Conservation (phyloP, 305 asterid genomes). For the Lippia alba region DNA sequence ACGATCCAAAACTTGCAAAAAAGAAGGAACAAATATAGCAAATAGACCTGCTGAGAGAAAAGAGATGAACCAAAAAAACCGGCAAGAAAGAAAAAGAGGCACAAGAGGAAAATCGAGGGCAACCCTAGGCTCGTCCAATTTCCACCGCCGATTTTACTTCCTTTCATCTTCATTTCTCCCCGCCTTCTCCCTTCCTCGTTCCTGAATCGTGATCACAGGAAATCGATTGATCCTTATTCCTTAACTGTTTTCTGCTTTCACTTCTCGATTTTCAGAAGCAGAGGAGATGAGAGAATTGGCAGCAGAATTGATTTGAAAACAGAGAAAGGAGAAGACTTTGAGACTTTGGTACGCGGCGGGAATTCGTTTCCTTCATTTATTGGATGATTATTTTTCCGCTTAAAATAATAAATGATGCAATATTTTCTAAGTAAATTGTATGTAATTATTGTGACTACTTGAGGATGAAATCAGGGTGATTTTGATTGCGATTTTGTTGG, state of each 20-base stretch:
- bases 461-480: too few species aligned
- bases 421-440: too few species aligned
- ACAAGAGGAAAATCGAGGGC: slow-evolving; percentile 73
- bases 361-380: not conserved
- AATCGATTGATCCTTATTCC: not conserved
- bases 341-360: slow-evolving; percentile 47
- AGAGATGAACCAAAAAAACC: slow-evolving; percentile 83
- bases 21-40: slow-evolving; percentile 4
- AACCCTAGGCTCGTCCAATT: slow-evolving; percentile 50
- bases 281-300: not conserved
- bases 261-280: not conserved
- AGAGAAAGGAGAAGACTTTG: not conserved
- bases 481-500: not conserved
- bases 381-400: too few species aligned
- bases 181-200: slow-evolving; percentile 7
- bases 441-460: too few species aligned
- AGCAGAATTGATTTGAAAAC: not conserved
- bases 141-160: slow-evolving; percentile 48
- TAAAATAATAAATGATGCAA: too few species aligned
- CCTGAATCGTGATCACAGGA: slow-evolving; percentile 26
- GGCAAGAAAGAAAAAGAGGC: slow-evolving; percentile 84
- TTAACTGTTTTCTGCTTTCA: not conserved
- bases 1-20: not conserved
- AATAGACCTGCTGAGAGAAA: slow-evolving; percentile 70
- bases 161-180: slow-evolving; percentile 55